A percentile compares a stretch with the other conserved stretches of the same genome.
These are phyloP conservation scores for Candida neerlandica DNA, from an alignment of 1,139 yeast genomes.

Conservation along the genomic window DNA sequence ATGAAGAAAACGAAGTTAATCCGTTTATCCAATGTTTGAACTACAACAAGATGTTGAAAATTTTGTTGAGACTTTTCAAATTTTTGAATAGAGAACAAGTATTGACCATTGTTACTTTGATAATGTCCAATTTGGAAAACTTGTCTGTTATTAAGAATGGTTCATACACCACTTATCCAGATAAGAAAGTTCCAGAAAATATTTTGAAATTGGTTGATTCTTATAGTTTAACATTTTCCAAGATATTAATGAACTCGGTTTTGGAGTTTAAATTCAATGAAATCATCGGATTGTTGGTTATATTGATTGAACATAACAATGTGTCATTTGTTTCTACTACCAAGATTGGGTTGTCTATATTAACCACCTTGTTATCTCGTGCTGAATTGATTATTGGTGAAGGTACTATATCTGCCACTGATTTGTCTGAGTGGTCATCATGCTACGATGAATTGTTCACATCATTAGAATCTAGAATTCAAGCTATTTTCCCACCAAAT, in stretches of 20 bases:
- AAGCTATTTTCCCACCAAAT: slow-evolving; percentile 80
- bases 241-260: slow-evolving; percentile 81
- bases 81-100: slow-evolving; percentile 79
- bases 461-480: slow-evolving; percentile 75
- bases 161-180: slow-evolving; percentile 68
- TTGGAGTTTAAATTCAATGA: slow-evolving; percentile 83
- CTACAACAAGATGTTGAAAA: slow-evolving; percentile 85
- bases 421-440: slow-evolving; percentile 72
- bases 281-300: slow-evolving; percentile 78
- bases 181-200: slow-evolving; percentile 53
- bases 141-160: slow-evolving; percentile 79
- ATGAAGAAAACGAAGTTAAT: slow-evolving; percentile 52
- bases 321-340: slow-evolving; percentile 78
- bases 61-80: slow-evolving; percentile 86
- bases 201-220: slow-evolving; percentile 70
- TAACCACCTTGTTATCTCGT: slow-evolving; percentile 86
- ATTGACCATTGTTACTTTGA: slow-evolving; percentile 73
- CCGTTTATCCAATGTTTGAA: slow-evolving; percentile 86
- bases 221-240: slow-evolving; percentile 81
- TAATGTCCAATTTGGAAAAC: slow-evolving; percentile 81
- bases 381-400: slow-evolving; percentile 94
- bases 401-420: slow-evolving; percentile 59
- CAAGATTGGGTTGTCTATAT: slow-evolving; percentile 81
- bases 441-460: slow-evolving; percentile 84
- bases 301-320: slow-evolving; percentile 71